phyloP scores from a whole-genome alignment of 2,329 filamentous ascomycete species.

The Macrophomina phaseolina region DNA sequence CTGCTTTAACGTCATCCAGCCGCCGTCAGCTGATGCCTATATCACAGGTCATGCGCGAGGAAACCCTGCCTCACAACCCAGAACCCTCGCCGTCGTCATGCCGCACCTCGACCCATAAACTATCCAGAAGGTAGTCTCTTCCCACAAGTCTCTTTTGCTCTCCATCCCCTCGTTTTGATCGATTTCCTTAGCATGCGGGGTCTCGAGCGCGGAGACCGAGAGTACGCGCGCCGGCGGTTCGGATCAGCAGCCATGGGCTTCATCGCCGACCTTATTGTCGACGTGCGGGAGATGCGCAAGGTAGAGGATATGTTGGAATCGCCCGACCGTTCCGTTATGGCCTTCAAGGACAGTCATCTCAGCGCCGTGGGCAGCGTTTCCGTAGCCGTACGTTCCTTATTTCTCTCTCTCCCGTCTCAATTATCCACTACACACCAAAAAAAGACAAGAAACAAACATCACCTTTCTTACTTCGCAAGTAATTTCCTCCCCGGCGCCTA shows the following conservation, averaged over 20 bases:
- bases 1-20: neutral
- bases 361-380: slow-evolving; percentile 18
- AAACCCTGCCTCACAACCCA: neutral
- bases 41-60: slow-evolving; percentile 1
- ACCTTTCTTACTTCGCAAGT: neutral
- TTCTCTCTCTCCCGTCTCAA: neutral
- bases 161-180: neutral
- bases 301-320: slow-evolving; percentile 17
- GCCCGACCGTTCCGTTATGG: slow-evolving; percentile 1
- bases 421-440: too few relatives aligned
- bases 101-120: neutral
- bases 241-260: neutral
- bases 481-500: neutral
- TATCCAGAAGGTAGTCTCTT: neutral
- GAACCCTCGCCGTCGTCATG: neutral
- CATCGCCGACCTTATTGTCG: slow-evolving; percentile 9
- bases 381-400: neutral
- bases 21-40: slow-evolving; percentile 8
- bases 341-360: slow-evolving; percentile 16
- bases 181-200: neutral
- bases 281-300: slow-evolving; percentile 21
- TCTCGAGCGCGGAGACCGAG: slow-evolving; percentile 3
- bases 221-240: slow-evolving; percentile 1
- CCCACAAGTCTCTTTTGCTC: neutral
- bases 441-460: too few relatives aligned